Base-by-base conservation (phyloP, 2,329 filamentous ascomycete genomes). In the Ustulina deusta region DNA sequence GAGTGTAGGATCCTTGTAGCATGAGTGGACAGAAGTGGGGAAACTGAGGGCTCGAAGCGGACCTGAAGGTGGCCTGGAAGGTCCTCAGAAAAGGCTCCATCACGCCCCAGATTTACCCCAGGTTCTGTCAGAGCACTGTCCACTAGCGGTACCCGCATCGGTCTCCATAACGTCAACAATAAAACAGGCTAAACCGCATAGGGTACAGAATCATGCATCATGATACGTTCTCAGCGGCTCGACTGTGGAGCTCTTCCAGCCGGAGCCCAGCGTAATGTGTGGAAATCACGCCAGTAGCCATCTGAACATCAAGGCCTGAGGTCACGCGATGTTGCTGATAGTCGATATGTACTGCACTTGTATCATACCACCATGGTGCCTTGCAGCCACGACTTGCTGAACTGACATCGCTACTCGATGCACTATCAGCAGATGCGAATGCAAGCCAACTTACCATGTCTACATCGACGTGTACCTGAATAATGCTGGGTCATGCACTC, bases 281-380 rank as follows among this genome's bases (percentile, higher is more conserved):
- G 20, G 49, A 62, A 68, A 73, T 68, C 70, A 72, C 69, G 69
- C 73, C 72, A 75, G 73, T 69, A 75, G 69, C 69, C 71, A 64
- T 68, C 66, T 69, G 72, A 72, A 67, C 69, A 67, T 54, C 70
- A 63, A 67, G n/a, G 58, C 61, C 58, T 63, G 52, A 62, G 55
- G 73, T 77, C 75, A 77, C 74, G 74, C 74, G 75, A 77, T 75
- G 56, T 22, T 25, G 11, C 48, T 22, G 58, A 32, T 54, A 66
- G 54, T 61, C 17, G 36, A 13, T 17, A 66, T 54, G 71, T 72
- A 71, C 64, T 63, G 46, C 54, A 20, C 20, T 68, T 72, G 71
- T 71, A 74, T 71, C 71, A 57, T 69, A 29, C 66, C 55, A 64
- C 13, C 6, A 27, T 6, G 42, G 11, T 34, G 13, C n/a, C 13